Conservation (phyloP, 2,329 filamentous ascomycete genomes). For the Epichloe amarillans region DNA sequence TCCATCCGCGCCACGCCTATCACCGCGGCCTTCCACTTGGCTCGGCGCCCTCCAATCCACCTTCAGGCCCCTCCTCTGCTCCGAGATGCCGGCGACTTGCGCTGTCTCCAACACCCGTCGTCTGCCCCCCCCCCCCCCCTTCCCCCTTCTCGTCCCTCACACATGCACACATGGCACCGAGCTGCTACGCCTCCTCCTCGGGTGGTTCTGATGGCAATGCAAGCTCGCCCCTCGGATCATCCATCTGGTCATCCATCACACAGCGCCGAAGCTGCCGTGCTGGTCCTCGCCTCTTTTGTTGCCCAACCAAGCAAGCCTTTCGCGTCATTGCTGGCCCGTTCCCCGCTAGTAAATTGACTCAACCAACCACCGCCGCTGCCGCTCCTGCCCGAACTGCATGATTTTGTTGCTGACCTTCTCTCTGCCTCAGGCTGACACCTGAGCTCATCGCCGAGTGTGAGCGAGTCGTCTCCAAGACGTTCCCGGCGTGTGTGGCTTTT, state of each 20-base stretch:
- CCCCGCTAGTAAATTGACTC: neutral
- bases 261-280: too few relatives aligned
- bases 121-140: neutral
- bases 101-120: neutral
- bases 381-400: neutral
- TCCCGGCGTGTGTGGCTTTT: slow-evolving; percentile 48
- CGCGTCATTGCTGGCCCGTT: neutral
- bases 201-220: too few relatives aligned
- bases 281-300: neutral
- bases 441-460: slow-evolving; percentile 47
- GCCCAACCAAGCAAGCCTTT: neutral
- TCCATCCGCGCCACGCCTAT: slow-evolving; percentile 1
- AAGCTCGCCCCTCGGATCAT: too few relatives aligned
- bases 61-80: slow-evolving; percentile 1
- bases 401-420: slow-evolving; percentile 8
- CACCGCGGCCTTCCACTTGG: neutral
- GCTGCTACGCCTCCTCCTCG: too few relatives aligned
- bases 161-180: too few relatives aligned
- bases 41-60: slow-evolving; percentile 3
- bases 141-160: neutral
- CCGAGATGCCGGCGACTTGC: slow-evolving; percentile 6
- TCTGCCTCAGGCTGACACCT: slow-evolving; percentile 32
- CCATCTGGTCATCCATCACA: too few relatives aligned
- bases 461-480: slow-evolving; percentile 45
- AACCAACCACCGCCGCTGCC: neutral